phyloP scores from a whole-genome alignment of 345 rosid genomes.

The Brassica juncea region DNA sequence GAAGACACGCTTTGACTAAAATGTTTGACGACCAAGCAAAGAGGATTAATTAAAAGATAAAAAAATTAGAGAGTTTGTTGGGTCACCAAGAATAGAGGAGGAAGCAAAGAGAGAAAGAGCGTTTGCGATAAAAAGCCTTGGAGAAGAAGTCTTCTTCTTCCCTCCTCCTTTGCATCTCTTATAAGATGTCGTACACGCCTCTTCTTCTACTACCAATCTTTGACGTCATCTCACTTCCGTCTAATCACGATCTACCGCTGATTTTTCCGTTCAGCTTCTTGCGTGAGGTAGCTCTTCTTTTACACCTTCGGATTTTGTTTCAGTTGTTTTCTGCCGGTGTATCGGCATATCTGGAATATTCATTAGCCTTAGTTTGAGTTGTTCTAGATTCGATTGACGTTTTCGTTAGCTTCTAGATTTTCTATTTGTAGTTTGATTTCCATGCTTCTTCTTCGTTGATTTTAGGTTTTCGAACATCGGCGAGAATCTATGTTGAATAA shows the following conservation, averaged over 20 bases:
- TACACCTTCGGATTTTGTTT: not conserved
- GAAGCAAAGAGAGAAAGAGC: conserved; percentile 28
- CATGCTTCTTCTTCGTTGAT: not conserved
- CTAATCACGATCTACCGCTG: conserved; percentile 15
- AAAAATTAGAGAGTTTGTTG: not conserved
- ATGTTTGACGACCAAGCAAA: conserved; percentile 4
- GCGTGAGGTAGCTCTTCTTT: conserved; percentile 25
- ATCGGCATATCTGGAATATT: too few species aligned
- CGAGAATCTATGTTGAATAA: conserved; percentile 10
- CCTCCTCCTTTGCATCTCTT: not conserved
- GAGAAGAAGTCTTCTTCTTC: conserved; percentile 41
- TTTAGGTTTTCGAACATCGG: conserved; percentile 8
- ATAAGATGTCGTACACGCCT: not conserved
- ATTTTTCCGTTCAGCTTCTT: conserved; percentile 13
- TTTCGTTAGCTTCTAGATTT: conserved; percentile 19
- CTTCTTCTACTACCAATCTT: not conserved
- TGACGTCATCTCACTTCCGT: conserved; percentile 37
- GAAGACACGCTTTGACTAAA: conserved; percentile 20
- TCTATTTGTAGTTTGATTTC: conserved; percentile 3
- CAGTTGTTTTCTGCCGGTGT: not conserved
- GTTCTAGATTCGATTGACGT: conserved; percentile 13
- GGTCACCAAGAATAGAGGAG: conserved; percentile 37
- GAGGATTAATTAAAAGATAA: not conserved
- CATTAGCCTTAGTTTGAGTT: too few species aligned
- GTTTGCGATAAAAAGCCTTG: conserved; percentile 45